Base-by-base conservation (phyloP, 2,329 filamentous ascomycete species). In the Hortaea werneckii region DNA sequence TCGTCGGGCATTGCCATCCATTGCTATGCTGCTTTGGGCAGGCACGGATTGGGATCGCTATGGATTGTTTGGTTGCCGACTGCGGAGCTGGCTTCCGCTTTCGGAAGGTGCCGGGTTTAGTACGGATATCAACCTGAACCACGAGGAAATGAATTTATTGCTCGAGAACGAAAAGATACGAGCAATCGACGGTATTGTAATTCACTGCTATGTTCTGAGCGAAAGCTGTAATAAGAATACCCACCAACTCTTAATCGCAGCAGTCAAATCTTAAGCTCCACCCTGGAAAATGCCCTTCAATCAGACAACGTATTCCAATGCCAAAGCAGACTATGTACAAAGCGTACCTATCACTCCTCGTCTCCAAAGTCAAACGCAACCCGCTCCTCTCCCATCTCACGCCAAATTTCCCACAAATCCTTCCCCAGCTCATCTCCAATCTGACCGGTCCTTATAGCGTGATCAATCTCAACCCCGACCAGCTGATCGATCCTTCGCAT, bases 1-100 rank as follows among this genome's bases (percentile, higher is more conserved):
- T 57, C 53, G 45, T 52, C 40, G 35, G 54, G 45, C 54, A 58
- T 58, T 43, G 52, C 45, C 47, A 49, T 54, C 53, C 55, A 54
- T 51, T 20, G 41, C 26, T 43, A 11, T 39, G 37, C 10, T 39
- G 37, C 37, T 35, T 35, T 9, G 9, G 32, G 32, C 32, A 35
- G 32, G 32, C 32, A 35, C 32, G 32, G 32, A n/a, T 35, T 20
- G 20, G 20, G 32, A n/a, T 35, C 32, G 32, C 8, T 35, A 35
- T 35, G 32, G 32, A 35, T 9, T 9, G 8, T 35, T 35, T 9
- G 32, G n/a, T 9, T 35, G 32, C 20, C 20, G n/a, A n/a, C 32
- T 35, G 9, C 32, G 32, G 32, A 35, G 32, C 9, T 35, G 8
- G 8, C 32, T 35, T 35, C 32, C 32, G 32, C 32, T 9, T 35